Evolutionary conservation across 176 grass and related monocot genomes (phyloP).

Genomic region (Raddia distichophylla): DNA sequence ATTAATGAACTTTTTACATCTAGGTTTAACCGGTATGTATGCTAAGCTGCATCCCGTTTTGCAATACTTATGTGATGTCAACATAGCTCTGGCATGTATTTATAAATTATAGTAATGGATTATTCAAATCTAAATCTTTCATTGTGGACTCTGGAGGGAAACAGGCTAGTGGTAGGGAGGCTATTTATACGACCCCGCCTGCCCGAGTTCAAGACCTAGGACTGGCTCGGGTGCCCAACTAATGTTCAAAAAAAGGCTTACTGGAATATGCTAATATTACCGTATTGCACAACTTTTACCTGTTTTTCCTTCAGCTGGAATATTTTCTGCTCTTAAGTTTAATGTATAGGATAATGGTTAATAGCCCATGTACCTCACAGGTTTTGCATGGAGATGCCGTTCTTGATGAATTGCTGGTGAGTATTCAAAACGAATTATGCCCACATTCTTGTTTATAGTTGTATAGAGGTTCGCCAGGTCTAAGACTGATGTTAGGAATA

Average conservation of each 20-base stretch:
- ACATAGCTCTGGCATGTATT: constrained; percentile 18
- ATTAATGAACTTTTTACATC: constrained; percentile 10
- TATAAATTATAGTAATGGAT: neutral
- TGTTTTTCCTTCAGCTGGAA: constrained; percentile 17
- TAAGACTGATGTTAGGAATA: constrained; percentile 49
- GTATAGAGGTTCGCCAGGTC: constrained; percentile 1
- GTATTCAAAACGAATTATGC: constrained; percentile 26
- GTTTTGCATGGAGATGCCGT: constrained; percentile 97
- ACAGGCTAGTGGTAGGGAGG: no score
- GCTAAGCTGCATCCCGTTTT: neutral
- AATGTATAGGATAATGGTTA: neutral
- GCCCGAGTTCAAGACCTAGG: no score
- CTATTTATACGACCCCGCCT: no score
- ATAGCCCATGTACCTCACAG: constrained; percentile 47
- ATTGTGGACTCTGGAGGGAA: no score
- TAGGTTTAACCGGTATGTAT: neutral
- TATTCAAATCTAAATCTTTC: neutral
- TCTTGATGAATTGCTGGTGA: constrained; percentile 78
- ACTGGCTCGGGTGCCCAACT: no score
- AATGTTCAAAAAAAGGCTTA: neutral
- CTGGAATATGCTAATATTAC: neutral
- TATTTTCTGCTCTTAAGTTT: neutral
- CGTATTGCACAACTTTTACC: neutral
- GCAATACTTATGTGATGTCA: neutral
- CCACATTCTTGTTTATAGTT: constrained; percentile 3